These are phyloP conservation scores for Talaromyces liani DNA, from an alignment of 495 filamentous ascomycete genomes.

Conservation along the genomic window DNA sequence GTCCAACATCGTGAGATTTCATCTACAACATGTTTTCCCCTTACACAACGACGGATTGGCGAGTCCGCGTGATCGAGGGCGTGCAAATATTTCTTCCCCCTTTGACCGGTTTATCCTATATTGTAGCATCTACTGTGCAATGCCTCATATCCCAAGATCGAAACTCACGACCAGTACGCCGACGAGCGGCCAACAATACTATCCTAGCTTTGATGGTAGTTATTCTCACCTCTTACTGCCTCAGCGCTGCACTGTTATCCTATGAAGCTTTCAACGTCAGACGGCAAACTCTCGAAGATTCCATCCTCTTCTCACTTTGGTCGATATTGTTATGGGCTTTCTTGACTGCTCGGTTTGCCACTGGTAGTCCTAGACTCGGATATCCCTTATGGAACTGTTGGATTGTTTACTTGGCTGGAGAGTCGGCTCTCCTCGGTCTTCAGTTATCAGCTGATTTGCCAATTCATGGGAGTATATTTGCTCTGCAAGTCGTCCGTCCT, in stretches of 20 bases:
- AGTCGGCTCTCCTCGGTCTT: constrained; percentile 2
- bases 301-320: constrained; percentile 6
- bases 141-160: not conserved
- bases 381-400: constrained; percentile 3
- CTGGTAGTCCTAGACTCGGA: not conserved
- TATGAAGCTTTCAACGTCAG: not conserved
- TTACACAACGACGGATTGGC: not conserved
- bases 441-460: not conserved
- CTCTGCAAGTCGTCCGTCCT: constrained; percentile 7
- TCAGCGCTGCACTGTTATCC: not conserved
- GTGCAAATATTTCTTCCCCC: not conserved
- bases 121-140: not conserved
- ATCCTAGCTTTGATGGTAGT: not conserved
- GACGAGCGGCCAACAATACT: not conserved
- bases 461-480: not conserved
- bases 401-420: constrained; percentile 8
- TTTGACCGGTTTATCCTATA: not conserved
- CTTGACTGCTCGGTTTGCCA: not conserved
- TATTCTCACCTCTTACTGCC: constrained; percentile 9
- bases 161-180: not conserved
- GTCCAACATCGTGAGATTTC: not conserved
- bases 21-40: not conserved
- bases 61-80: not conserved
- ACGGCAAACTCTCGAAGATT: not conserved
- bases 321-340: constrained; percentile 11